A percentile compares a stretch with the other conserved stretches of the same genome.
phyloP scores from a whole-genome alignment of 495 filamentous ascomycete genomes.

The Venustampulla echinocandica region DNA sequence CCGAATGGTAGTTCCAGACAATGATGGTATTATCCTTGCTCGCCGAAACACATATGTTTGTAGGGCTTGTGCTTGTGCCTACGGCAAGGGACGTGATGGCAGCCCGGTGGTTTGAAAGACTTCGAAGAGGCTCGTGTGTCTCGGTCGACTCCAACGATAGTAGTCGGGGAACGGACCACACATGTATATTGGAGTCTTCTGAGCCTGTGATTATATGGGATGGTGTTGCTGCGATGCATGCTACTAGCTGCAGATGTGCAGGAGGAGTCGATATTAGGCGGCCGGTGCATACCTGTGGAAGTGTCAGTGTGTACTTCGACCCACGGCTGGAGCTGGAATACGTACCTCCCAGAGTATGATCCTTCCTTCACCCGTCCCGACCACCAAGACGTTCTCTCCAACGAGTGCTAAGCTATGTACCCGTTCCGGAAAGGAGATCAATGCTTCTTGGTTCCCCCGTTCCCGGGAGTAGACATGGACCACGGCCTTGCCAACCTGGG shows the following conservation, averaged over 20 bases:
- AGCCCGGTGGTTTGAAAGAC: constrained; percentile 71
- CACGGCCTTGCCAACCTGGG: constrained; percentile 82
- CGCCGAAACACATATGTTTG: constrained; percentile 68
- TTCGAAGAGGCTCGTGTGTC: constrained; percentile 51
- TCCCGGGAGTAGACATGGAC: constrained; percentile 83
- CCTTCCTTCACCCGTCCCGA: constrained; percentile 82
- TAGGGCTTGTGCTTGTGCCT: constrained; percentile 56
- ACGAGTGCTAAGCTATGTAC: constrained; percentile 61
- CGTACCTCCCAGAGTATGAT: constrained; percentile 88
- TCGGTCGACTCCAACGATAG: constrained; percentile 47
- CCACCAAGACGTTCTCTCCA: constrained; percentile 59
- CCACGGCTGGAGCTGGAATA: constrained; percentile 15
- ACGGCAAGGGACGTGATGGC: constrained; percentile 62
- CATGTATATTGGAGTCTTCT: constrained; percentile 76
- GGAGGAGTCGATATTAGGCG: constrained; percentile 79
- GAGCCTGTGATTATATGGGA: constrained; percentile 83
- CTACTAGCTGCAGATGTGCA: constrained; percentile 80
- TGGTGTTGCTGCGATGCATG: constrained; percentile 61
- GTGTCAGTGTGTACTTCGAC: constrained; percentile 9
- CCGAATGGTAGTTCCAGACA: constrained; percentile 82
- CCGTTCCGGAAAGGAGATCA: constrained; percentile 76
- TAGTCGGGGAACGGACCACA: constrained; percentile 75
- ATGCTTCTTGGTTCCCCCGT: constrained; percentile 76
- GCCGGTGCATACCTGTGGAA: constrained; percentile 44
- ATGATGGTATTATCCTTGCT: constrained; percentile 75